These are phyloP conservation scores for Neurospora africana DNA, from an alignment of 495 filamentous ascomycete species.

Conservation along the genomic window DNA sequence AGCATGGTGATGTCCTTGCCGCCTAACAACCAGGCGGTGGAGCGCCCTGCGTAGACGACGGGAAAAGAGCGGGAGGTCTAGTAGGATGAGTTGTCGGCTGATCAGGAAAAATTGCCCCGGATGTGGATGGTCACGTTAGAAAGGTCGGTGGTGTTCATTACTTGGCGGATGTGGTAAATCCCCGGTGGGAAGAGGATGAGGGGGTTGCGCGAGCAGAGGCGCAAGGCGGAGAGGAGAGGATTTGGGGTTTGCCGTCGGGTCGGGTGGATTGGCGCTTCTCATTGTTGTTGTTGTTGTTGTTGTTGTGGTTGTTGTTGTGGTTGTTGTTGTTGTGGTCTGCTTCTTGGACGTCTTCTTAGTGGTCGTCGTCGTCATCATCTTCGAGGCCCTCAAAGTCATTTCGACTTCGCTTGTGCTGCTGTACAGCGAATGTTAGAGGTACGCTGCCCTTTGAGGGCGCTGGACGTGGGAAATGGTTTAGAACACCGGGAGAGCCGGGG, in stretches of 20 bases:
- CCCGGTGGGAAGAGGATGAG: conserved; percentile 29
- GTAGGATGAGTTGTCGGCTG: conserved; percentile 28
- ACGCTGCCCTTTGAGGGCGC: background rate
- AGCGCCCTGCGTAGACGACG: conserved; percentile 28
- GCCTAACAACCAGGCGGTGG: conserved; percentile 32
- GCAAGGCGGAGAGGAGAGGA: conserved; percentile 33
- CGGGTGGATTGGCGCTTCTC: background rate
- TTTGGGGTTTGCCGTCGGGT: conserved; percentile 32
- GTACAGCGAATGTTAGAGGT: background rate
- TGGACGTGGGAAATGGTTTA: conserved; percentile 10
- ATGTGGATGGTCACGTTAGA: conserved; percentile 31
- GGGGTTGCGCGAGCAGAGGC: conserved; percentile 25
- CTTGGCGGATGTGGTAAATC: conserved; percentile 31
- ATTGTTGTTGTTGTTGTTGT: background rate
- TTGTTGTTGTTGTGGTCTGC: no score
- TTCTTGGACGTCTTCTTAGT: background rate
- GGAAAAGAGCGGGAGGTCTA: conserved; percentile 26
- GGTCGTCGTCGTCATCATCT: background rate
- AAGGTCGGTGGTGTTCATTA: conserved; percentile 33
- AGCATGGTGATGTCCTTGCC: conserved; percentile 26
- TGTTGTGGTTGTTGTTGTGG: no score
- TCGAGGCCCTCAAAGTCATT: background rate
- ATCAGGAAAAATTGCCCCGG: conserved; percentile 30
- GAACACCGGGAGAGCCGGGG: background rate
- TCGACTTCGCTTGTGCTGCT: background rate